Evolutionary conservation across 1,284 basidiomycete species (phyloP), one percentile per base, ranked within the genome.

Genomic region (Ustilago esculenta): DNA sequence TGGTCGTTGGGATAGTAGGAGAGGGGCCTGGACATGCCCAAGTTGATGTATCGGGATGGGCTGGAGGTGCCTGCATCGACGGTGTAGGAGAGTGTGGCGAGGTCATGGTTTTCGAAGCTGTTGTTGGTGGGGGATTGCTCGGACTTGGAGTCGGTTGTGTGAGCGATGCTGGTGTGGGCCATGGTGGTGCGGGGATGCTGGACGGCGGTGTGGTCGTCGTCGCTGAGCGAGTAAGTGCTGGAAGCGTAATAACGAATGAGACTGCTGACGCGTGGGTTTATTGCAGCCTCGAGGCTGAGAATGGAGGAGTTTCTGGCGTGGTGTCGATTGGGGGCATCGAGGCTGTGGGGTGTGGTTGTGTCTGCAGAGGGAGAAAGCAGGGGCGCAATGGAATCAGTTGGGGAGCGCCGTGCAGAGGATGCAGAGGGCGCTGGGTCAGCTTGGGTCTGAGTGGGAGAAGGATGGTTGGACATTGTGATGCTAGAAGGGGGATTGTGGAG

Each of bases 21-120:
- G 5, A 61, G 57, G 6, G 65, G 65, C 10, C 65, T 45, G 3
- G 53, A 45, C 65, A 68, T 68, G 24, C 65, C 54, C 25, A 58
- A 20, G 23, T 65, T 65, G 36, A 47, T 33, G 33, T 65, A 65
- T 9, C 50, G 52, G 4, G 35, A 25, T 25, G 36, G 12, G 37
- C 25, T 30, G 3, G 49, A 21, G 12, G 37, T 25, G 40, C 43
- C 47, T 18, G 25, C 29, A 30, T 65, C 54, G 40, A 65, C 35
- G 23, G 23, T 57, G 41, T 49, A 65, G 7, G 61, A 65, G 24
- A 65, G 54, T 4, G 49, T 58, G 3, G 45, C 30, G 23, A 57
- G 50, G 29, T 57, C 37, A 25, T 40, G 35, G 10, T 53, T 45
- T 6, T 65, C 54, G 41, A 53, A 17, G 37, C 49, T 65, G n/a